Base-by-base conservation (phyloP, 2,329 filamentous ascomycete species). In the Elsinoe perseae region DNA sequence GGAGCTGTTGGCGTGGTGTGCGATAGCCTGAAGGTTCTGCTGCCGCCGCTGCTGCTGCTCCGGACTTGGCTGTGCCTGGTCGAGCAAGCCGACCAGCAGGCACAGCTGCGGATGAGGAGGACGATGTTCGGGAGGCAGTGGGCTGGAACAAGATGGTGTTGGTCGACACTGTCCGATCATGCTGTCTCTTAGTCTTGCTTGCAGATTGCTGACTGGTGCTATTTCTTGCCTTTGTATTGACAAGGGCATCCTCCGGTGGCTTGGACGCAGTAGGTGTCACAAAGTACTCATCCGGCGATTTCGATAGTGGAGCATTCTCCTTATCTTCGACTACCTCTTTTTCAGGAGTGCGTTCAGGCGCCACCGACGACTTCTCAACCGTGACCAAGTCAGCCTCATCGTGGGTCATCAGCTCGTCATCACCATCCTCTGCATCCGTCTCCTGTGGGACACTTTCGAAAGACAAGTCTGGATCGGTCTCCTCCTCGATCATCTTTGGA, bases 131-230 rank as follows among this genome's bases (percentile, higher is more conserved):
- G 4, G 55, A 50, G 4, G 61, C 73, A 28, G 82, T 74, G 0
- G 90, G 90, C 30, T 87, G 90, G 71, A 87, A 95, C 1, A 95
- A 75, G 55, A 95, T 90, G 0, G 91, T 95, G 63, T 85, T 89
- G 18, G 83, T 86, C 0, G 91, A 95, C 3, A 86, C 69, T 10
- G 89, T 90, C 34, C 90, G 85, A 56, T 73, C 79, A 64, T 95
- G 90, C 3, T 28, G 42, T 52, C 18, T 58, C 32, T n/a, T 34
- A 9, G 23, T 12, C 25, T n/a, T 30, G 46, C 54, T n/a, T 42
- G 42, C 32, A 20, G 28, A 2, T 57, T 60, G 32, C 10, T 9
- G 23, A 62, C 61, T 30, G 8, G 30, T 5, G 12, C 28, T 30
- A 3, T 36, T 43, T 21, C 56, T 34, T 25, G 57, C 30, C 34